These are phyloP conservation scores for Neurospora sp. DNA, from an alignment of 495 filamentous ascomycete species.

Conservation along the genomic window DNA sequence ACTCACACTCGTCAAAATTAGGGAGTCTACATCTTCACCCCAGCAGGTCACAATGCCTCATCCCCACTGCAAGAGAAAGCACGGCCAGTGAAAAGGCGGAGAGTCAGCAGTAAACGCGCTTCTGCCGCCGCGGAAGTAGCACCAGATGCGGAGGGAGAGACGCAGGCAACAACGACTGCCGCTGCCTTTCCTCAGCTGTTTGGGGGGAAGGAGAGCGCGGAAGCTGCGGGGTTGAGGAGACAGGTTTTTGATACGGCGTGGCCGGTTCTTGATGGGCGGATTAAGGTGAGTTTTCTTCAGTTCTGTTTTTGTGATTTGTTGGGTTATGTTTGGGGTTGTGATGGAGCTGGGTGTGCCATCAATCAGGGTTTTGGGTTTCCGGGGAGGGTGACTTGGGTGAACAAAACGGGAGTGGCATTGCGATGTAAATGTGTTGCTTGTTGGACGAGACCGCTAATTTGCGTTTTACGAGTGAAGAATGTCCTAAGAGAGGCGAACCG, in stretches of 20 bases:
- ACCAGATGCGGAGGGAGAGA: not conserved
- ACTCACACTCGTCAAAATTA: constrained; percentile 17
- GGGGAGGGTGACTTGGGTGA: not conserved
- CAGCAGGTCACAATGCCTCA: constrained; percentile 23
- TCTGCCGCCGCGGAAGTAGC: not conserved
- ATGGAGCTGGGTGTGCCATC: not conserved
- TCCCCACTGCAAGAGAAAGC: constrained; percentile 11
- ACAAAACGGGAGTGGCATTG: not conserved
- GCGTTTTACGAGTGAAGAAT: constrained; percentile 5
- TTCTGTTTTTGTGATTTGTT: not conserved
- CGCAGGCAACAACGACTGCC: not conserved
- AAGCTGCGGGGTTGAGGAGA: constrained; percentile 45
- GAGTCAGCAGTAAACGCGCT: constrained; percentile 23
- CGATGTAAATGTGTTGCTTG: not conserved
- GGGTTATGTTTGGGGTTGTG: not conserved
- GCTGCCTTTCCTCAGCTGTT: constrained; percentile 51
- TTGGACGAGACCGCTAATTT: constrained; percentile 19
- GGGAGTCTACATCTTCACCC: constrained; percentile 64
- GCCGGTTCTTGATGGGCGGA: constrained; percentile 53
- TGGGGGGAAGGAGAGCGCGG: constrained; percentile 46
- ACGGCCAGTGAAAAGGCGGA: constrained; percentile 57
- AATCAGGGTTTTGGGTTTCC: not conserved
- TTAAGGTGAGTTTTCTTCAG: constrained; percentile 45
- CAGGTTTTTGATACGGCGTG: constrained; percentile 57
- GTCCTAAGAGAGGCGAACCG: constrained; percentile 56